Evolutionary conservation across 176 grass and related monocot species (phyloP).

Genomic region (Cenchrus americanus): DNA sequence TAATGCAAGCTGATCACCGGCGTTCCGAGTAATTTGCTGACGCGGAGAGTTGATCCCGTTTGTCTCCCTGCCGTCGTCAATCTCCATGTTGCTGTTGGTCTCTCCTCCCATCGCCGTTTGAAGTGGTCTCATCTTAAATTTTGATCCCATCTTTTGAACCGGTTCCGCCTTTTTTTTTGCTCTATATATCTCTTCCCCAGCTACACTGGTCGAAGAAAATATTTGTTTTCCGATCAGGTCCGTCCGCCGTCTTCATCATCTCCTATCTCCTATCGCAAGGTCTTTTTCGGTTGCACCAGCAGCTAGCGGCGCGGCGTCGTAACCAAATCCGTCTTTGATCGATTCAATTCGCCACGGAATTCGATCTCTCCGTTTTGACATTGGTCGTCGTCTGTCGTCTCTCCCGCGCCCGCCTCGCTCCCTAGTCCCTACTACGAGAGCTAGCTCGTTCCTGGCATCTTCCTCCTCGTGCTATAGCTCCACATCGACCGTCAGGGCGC

Average conservation of each 20-base stretch:
- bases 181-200: neutral
- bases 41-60: neutral
- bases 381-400: neutral
- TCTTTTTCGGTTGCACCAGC: conserved; percentile 5
- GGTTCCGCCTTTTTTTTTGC: no score
- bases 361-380: neutral
- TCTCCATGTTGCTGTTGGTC: neutral
- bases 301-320: neutral
- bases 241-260: no score
- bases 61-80: neutral
- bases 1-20: neutral
- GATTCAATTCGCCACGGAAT: neutral
- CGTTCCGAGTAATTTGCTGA: neutral
- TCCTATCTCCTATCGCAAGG: neutral
- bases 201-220: neutral
- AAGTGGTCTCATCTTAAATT: neutral
- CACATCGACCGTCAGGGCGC: neutral
- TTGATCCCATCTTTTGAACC: no score
- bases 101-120: neutral
- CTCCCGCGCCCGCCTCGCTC: neutral
- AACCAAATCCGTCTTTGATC: no score
- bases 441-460: neutral
- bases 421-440: no score
- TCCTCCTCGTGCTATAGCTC: neutral
- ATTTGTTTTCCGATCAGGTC: neutral